phyloP scores from a whole-genome alignment of 2,329 filamentous ascomycete genomes.

The Blumeriella jaapii region DNA sequence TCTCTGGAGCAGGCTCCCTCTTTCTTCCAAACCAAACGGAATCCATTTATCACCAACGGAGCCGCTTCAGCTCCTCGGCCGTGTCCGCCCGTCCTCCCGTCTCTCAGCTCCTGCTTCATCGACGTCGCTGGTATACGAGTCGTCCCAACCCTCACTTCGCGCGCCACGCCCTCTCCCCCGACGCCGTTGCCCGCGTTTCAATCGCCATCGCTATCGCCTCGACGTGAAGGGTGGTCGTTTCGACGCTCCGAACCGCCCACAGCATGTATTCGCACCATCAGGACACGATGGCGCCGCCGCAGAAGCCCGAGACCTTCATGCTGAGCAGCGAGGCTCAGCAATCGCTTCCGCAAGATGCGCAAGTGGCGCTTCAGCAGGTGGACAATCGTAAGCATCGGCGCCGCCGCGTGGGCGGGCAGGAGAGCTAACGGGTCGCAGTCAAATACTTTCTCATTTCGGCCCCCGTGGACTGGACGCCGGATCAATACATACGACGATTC shows the following conservation, averaged over 20 bases:
- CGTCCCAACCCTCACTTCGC: constrained; percentile 9
- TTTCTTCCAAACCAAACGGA: constrained; percentile 12
- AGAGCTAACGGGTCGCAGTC: constrained; percentile 41
- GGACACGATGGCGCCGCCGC: constrained; percentile 76
- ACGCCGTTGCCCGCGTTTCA: constrained; percentile 21
- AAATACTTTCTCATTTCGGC: constrained; percentile 99
- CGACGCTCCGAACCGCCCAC: constrained; percentile 27
- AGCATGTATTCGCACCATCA: constrained; percentile 68
- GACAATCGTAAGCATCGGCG: constrained; percentile 68
- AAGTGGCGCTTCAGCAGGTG: constrained; percentile 95
- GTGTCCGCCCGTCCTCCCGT: constrained; percentile 20
- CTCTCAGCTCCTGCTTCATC: constrained; percentile 24
- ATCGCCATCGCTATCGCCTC: constrained; percentile 17
- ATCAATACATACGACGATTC: constrained; percentile 94
- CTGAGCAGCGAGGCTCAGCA: constrained; percentile 95
- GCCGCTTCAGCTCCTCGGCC: background rate
- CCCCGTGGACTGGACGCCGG: constrained; percentile 91
- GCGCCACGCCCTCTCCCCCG: constrained; percentile 10
- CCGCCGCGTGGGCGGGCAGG: constrained; percentile 3
- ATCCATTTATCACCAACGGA: constrained; percentile 3
- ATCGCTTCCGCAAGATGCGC: constrained; percentile 87
- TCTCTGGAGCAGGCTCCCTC: constrained; percentile 26
- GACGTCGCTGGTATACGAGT: constrained; percentile 20
- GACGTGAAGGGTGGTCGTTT: constrained; percentile 17
- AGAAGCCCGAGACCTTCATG: constrained; percentile 99